Base-by-base conservation (phyloP, 768 basidiomycete genomes). In the Amanita subjunquillea region DNA sequence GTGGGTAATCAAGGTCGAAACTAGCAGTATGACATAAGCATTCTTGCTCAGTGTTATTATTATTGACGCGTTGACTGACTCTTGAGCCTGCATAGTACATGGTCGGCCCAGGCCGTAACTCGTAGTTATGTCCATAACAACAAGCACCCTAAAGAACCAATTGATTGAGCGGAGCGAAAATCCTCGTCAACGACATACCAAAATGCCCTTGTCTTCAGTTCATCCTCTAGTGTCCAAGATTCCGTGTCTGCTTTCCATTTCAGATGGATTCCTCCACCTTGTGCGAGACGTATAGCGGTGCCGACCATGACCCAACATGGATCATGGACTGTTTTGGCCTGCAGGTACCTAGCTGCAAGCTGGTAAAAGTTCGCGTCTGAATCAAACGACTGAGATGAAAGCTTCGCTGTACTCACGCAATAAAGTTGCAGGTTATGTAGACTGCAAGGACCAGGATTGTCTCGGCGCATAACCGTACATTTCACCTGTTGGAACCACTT, bases 351-450 rank as follows among this genome's bases (percentile, higher is more conserved):
- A 0, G 76, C 72, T 9, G 74, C 69, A 15, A 84, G 62, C 83
- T 84, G 27, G 23, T 30, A 51, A 15, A 32, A 32, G 29, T 32
- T 23, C 32, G 23, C 27, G 13, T 51, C 13, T 47, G 22, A 36
- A 17, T 44, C 9, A 50, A 15, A 25, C 15, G 20, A 52, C 20
- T 20, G 17, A 20, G 9, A 44, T 32, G 49, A 40, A 49, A 30
- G 32, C 32, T 25, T 25, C n/a, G 15, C n/a, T 17, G 27, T 17
- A 60, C 77, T 69, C 56, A 75, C 77, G 39, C 70, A 71, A 60
- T 83, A 82, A 30, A 75, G 73, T 61, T 94, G 91, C 44, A 94
- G 64, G 56, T 92, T 91, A 61, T 79, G 83, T 54, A 93, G 60
- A 5, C 74, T 67, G 1, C 88, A 85, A 4, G 84, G 79, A 0